These are phyloP conservation scores for Corymbia maculata DNA, from an alignment of 345 rosid species.

Conservation along the genomic window DNA sequence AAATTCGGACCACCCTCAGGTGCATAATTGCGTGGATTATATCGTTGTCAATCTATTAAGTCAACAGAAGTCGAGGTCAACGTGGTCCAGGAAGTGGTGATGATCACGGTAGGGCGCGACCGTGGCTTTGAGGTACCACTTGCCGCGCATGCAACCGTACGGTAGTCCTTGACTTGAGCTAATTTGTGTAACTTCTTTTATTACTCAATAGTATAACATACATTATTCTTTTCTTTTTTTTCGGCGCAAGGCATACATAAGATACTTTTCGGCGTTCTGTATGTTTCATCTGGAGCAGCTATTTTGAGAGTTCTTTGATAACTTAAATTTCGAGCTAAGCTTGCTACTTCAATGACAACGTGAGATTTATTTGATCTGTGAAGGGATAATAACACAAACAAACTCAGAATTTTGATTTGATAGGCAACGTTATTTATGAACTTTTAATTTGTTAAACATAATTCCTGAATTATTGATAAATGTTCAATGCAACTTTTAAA, in stretches of 20 bases:
- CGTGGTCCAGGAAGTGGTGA: not conserved
- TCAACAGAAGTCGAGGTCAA: not conserved
- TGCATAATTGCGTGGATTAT: not conserved
- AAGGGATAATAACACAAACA: not conserved
- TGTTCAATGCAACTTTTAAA: not conserved
- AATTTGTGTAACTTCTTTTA: not conserved
- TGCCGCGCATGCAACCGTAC: not conserved
- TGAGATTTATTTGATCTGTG: not conserved
- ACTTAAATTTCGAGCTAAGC: not conserved
- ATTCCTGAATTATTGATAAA: not conserved
- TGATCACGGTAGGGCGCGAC: not conserved
- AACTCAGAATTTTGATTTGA: fast-evolving
- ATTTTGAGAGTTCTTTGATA: no score
- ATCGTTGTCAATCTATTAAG: not conserved
- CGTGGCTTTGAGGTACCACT: not conserved
- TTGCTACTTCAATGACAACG: no score
- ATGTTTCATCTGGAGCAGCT: not conserved
- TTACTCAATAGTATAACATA: not conserved
- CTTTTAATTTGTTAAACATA: not conserved
- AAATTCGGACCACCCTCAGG: not conserved
- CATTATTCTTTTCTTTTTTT: not conserved
- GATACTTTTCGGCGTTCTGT: no score
- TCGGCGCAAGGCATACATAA: not conserved
- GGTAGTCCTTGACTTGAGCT: not conserved
- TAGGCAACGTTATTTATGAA: fast-evolving